Evolutionary conservation across 371 early-diverging fungal genomes (phyloP).

Genomic region (Saksenaea vasiformis): DNA sequence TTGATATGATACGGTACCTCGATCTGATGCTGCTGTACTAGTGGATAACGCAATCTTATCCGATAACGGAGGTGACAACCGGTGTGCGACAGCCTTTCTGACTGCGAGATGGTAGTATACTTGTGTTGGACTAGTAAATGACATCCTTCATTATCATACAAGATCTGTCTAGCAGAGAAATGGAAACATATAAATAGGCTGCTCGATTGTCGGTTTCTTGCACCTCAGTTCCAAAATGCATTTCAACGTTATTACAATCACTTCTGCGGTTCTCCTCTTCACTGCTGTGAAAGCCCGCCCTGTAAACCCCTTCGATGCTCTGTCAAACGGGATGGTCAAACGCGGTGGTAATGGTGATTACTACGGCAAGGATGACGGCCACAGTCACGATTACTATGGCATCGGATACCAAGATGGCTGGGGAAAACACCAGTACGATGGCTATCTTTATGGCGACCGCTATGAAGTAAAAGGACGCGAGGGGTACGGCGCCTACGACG

Average conservation of each 20-base stretch:
- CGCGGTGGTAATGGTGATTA: neutral
- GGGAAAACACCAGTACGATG: neutral
- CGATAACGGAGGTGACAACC: neutral
- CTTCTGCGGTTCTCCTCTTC: neutral
- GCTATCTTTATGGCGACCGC: neutral
- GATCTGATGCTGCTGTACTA: too few species aligned
- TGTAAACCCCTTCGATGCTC: neutral
- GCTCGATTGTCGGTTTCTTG: neutral
- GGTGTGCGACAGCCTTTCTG: neutral
- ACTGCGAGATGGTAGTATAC: neutral
- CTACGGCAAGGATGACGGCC: neutral
- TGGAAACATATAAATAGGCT: neutral
- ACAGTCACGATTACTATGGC: neutral
- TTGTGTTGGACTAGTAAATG: neutral
- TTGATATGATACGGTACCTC: too few species aligned
- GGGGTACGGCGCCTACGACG: too few species aligned
- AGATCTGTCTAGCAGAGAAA: neutral
- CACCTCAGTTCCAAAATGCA: neutral
- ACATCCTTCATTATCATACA: neutral
- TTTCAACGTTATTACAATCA: neutral
- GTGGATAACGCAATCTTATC: too few species aligned
- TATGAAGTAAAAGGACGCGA: neutral
- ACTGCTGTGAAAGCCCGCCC: neutral
- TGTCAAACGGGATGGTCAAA: neutral
- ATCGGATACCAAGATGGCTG: neutral